Conservation (phyloP, 257 asterid genomes). For the Ilex asprella region DNA sequence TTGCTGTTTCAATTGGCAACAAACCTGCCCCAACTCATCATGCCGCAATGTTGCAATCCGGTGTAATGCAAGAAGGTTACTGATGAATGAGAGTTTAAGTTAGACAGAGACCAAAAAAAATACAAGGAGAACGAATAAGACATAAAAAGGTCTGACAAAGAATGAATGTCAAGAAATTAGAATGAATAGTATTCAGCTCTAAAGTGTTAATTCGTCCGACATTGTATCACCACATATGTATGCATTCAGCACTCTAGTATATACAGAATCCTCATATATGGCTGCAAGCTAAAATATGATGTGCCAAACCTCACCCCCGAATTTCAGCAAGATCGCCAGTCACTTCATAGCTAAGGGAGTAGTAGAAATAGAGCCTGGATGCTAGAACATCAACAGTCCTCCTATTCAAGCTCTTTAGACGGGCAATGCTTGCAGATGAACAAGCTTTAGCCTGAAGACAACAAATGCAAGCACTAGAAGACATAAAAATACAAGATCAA, state of each 20-base stretch:
- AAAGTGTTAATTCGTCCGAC: background rate
- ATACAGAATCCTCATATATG: background rate
- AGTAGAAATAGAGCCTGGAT: slow-evolving; percentile 78
- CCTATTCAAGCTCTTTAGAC: slow-evolving; percentile 64
- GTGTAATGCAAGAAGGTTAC: slow-evolving; percentile 77
- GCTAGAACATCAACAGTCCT: slow-evolving; percentile 81
- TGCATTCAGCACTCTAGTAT: slow-evolving; percentile 2
- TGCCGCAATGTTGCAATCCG: slow-evolving; percentile 87
- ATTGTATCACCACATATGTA: background rate
- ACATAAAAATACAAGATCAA: background rate
- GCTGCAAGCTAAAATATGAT: background rate
- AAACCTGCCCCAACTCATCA: slow-evolving; percentile 96
- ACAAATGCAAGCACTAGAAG: slow-evolving; percentile 14
- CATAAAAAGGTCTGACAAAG: no score
- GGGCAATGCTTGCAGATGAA: slow-evolving; percentile 83
- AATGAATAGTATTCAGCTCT: no score
- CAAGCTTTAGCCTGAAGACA: slow-evolving; percentile 78
- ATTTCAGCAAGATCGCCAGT: slow-evolving; percentile 86
- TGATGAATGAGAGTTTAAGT: slow-evolving; percentile 27
- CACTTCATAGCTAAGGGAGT: slow-evolving; percentile 80
- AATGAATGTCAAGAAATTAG: no score
- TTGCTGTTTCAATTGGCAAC: slow-evolving; percentile 13
- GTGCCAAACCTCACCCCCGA: slow-evolving; percentile 54
- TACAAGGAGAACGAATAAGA: background rate
- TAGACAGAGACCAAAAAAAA: slow-evolving; percentile 16